Evolutionary conservation across 2,329 filamentous ascomycete genomes (phyloP).

Genomic region (Aureobasidium sp.): DNA sequence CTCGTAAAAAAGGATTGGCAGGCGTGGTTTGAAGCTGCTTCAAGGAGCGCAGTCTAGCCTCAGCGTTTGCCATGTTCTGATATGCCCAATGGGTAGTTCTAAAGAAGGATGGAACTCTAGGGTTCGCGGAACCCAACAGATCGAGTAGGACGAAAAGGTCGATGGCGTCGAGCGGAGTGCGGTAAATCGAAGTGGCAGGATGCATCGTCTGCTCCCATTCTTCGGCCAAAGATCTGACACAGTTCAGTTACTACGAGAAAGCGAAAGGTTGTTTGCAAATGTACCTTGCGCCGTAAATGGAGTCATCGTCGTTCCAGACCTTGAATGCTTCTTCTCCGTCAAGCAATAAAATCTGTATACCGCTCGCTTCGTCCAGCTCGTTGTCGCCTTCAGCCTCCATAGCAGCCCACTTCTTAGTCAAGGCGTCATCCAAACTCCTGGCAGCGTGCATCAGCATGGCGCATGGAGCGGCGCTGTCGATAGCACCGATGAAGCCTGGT

Average conservation of each 20-base stretch:
- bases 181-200: constrained; percentile 65
- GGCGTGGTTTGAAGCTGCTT: constrained; percentile 58
- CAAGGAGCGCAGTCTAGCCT: constrained; percentile 64
- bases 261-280: constrained; percentile 17
- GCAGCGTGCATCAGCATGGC: constrained; percentile 88
- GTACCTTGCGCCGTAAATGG: constrained; percentile 78
- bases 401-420: constrained; percentile 73
- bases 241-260: constrained; percentile 6
- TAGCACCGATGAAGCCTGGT: constrained; percentile 84
- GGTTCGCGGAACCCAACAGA: constrained; percentile 64
- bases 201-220: constrained; percentile 69
- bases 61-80: constrained; percentile 63
- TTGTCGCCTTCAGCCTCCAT: constrained; percentile 50
- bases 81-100: constrained; percentile 92
- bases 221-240: constrained; percentile 59
- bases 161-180: constrained; percentile 69
- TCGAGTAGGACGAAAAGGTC: constrained; percentile 88
- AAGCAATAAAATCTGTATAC: constrained; percentile 80
- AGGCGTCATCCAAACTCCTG: constrained; percentile 66
- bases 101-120: constrained; percentile 77
- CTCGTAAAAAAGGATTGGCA: constrained; percentile 58
- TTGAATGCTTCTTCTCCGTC: constrained; percentile 93
- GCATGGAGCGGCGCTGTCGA: constrained; percentile 87
- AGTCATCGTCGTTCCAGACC: constrained; percentile 72
- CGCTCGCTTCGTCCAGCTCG: constrained; percentile 64